Conservation (phyloP, 2,329 filamentous ascomycete genomes). For the Neurospora sp. region DNA sequence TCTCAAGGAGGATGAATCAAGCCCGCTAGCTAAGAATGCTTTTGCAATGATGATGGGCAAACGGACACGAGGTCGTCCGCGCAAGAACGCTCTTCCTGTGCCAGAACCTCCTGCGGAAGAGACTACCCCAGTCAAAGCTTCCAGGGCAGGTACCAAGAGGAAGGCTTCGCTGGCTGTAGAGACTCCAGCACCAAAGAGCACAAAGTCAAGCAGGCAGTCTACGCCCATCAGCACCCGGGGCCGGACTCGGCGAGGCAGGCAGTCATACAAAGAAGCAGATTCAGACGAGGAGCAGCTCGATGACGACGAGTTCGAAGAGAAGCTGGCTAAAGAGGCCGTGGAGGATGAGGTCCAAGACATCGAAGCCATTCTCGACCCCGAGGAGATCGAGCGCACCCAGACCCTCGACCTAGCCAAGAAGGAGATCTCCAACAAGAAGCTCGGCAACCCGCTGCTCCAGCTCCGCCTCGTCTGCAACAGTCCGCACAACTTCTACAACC, state of each 20-base stretch:
- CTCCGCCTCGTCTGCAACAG: conserved; percentile 85
- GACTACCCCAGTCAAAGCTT: conserved; percentile 1
- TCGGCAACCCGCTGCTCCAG: conserved; percentile 89
- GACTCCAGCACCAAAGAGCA: conserved; percentile 49
- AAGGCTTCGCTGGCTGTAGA: conserved; percentile 25
- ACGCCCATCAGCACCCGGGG: conserved; percentile 54
- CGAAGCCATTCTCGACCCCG: conserved; percentile 31
- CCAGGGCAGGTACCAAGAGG: conserved; percentile 23
- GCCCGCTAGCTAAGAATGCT: conserved; percentile 29
- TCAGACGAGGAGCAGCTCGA: conserved; percentile 57
- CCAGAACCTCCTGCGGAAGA: neutral
- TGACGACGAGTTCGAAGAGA: conserved; percentile 75
- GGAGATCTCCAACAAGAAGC: conserved; percentile 81
- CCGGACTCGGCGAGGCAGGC: conserved; percentile 38
- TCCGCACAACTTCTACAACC: conserved; percentile 94
- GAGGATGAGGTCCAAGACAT: conserved; percentile 29
- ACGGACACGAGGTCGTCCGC: conserved; percentile 14
- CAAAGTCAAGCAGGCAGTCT: conserved; percentile 63
- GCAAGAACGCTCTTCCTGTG: conserved; percentile 11
- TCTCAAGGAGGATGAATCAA: conserved; percentile 17
- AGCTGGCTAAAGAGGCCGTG: conserved; percentile 53
- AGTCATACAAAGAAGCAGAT: conserved; percentile 45
- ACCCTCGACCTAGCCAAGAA: conserved; percentile 68
- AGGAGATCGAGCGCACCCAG: conserved; percentile 54
- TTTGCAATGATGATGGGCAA: conserved; percentile 46